Base-by-base conservation (phyloP, 768 basidiomycete species). In the Ramaria rubella region DNA sequence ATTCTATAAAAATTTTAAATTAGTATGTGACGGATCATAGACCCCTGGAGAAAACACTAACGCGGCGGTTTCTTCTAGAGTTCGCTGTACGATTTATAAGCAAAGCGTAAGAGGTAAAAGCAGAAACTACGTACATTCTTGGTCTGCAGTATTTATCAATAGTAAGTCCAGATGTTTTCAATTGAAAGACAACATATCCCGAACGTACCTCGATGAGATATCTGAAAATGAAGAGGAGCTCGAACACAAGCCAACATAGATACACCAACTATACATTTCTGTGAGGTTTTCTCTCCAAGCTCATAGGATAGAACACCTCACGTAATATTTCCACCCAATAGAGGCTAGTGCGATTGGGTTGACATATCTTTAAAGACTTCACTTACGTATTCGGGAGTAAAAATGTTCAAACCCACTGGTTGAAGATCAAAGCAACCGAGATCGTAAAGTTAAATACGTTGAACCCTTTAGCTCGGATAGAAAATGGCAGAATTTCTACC, bases 401-500 rank as follows among this genome's bases (percentile, higher is more conserved):
- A 11, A 11, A 38, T 38, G n/a, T 11, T 11, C 36, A n/a, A n/a
- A 38, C 36, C 11, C 36, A 53, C 71, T 90, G 90, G 68, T 91
- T 92, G 72, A 94, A 90, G 69, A 94, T 87, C 62, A 93, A 82
- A 5, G 90, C 79, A 55, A 86, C 62, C 12, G 87, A 89, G 67
- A 90, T 81, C 58, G 80, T 72, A 67, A 93, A 86, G 71, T 82
- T 87, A 77, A 92, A 89, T 55, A 92, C 64, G 61, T 78, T 86
- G 75, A 90, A 84, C 53, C 90, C 89, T 76, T 91, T 93, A 61
- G 90, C 90, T 68, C 91, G 90, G 56, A 94, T 75, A 29, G 74
- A 71, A 74, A 78, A 92, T 5, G 91, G 91, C 52, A 94, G 73
- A 70, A 94, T 94, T 70, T 95, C 93, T 60, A 93, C 79, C 43